Conservation (phyloP, 768 basidiomycete species). For the Lactifluus hygrophoroides region DNA sequence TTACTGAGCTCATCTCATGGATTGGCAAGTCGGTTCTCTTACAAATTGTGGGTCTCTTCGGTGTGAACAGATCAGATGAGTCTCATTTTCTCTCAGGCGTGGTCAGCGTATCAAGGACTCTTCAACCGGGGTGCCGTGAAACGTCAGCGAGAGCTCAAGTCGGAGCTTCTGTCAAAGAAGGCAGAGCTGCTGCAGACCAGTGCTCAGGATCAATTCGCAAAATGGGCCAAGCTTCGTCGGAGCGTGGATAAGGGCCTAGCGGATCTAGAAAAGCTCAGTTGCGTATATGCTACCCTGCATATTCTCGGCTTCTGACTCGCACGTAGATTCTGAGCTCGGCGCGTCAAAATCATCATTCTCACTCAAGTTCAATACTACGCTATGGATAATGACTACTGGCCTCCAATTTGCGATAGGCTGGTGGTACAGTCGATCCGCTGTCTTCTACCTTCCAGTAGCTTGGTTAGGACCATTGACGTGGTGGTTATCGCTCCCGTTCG, state of each 20-base stretch:
- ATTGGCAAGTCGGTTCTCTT: slow-evolving; percentile 79
- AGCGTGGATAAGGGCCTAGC: slow-evolving; percentile 86
- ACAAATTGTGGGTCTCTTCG: slow-evolving; percentile 54
- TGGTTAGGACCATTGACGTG: slow-evolving; percentile 89
- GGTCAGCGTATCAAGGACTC: slow-evolving; percentile 57
- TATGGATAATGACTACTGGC: slow-evolving; percentile 87
- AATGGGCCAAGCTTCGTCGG: slow-evolving; percentile 91
- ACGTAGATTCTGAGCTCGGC: slow-evolving; percentile 64
- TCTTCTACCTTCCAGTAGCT: slow-evolving; percentile 85
- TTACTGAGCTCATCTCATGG: slow-evolving; percentile 82
- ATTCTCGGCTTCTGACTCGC: neutral
- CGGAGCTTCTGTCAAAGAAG: slow-evolving; percentile 71
- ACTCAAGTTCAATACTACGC: slow-evolving; percentile 59
- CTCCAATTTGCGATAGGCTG: slow-evolving; percentile 77
- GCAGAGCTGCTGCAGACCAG: slow-evolving; percentile 83
- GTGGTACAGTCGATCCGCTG: slow-evolving; percentile 85
- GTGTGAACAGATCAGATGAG: neutral
- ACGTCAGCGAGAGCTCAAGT: slow-evolving; percentile 65
- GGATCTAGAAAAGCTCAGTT: slow-evolving; percentile 90
- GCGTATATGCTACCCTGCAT: slow-evolving; percentile 26
- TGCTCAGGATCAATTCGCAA: slow-evolving; percentile 96
- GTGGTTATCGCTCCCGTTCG: slow-evolving; percentile 87
- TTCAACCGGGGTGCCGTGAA: slow-evolving; percentile 48
- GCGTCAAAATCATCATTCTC: slow-evolving; percentile 69
- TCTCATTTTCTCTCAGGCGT: slow-evolving; percentile 43